Conservation (phyloP, 2,329 filamentous ascomycete species). For the Davidsoniella neocaledoniae region DNA sequence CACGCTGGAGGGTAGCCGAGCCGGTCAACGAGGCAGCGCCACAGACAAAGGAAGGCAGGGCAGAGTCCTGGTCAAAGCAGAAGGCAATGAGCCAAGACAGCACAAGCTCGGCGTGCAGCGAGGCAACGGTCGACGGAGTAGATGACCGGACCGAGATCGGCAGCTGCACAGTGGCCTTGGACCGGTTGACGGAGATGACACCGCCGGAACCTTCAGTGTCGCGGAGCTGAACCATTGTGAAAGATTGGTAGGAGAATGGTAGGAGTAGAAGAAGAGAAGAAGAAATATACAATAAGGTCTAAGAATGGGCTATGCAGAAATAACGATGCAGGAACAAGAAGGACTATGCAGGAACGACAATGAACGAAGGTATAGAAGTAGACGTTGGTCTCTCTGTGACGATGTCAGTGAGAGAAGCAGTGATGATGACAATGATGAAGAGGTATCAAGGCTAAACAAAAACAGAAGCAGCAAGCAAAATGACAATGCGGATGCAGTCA, state of each 20-base stretch:
- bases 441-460: background rate
- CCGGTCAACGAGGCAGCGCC: conserved; percentile 6
- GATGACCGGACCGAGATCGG: conserved; percentile 1
- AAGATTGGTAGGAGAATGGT: background rate
- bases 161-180: background rate
- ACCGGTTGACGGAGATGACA: conserved; percentile 1
- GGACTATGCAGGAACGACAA: background rate
- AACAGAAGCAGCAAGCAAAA: background rate
- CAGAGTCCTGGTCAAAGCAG: conserved; percentile 15
- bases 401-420: background rate
- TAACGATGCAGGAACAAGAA: too few relatives aligned
- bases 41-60: conserved; percentile 13
- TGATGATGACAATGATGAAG: background rate
- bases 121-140: background rate
- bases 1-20: background rate
- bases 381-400: too few relatives aligned
- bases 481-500: too few relatives aligned
- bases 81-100: conserved; percentile 16
- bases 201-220: conserved; percentile 3
- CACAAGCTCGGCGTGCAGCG: conserved; percentile 14
- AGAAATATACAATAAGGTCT: background rate
- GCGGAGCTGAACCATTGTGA: conserved; percentile 9
- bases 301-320: background rate
- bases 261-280: background rate
- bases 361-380: background rate